Evolutionary conservation across 202 grass and related monocot species (phyloP).

Genomic region (Sporobolus alterniflorus): DNA sequence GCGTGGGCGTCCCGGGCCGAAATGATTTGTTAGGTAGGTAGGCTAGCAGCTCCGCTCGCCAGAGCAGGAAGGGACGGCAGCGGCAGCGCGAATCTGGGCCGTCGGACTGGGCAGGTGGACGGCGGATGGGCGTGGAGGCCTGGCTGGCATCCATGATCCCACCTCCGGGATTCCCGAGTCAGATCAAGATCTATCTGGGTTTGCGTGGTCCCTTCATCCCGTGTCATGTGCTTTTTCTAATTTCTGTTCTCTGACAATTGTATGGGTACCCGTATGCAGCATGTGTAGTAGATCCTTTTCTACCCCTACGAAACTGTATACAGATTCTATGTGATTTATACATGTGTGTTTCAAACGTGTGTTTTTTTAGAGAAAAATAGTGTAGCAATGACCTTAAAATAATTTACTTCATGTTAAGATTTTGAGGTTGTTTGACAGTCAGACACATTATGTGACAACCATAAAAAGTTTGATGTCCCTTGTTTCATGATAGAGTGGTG

Average conservation of each 20-base stretch:
- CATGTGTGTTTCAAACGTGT: no score
- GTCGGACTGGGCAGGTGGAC: conserved; percentile 30
- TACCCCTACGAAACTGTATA: no score
- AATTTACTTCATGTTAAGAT: no score
- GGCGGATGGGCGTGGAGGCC: conserved; percentile 33
- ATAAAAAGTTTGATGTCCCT: no score
- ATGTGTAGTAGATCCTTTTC: no score
- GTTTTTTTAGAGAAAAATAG: no score
- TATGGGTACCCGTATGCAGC: no score
- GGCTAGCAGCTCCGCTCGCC: not conserved
- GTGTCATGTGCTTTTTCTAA: not conserved
- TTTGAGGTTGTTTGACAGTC: no score
- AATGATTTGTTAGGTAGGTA: conserved; percentile 41
- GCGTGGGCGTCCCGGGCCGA: conserved; percentile 14
- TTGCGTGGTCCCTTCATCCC: not conserved
- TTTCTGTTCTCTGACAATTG: not conserved
- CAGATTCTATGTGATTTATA: no score
- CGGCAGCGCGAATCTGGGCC: not conserved
- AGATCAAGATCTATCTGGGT: conserved; percentile 47
- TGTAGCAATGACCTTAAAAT: no score
- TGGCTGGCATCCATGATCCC: conserved; percentile 51
- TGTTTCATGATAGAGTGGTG: no score
- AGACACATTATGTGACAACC: no score
- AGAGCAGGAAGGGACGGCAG: not conserved
- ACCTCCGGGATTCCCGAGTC: conserved; percentile 28